phyloP scores from a whole-genome alignment of 1,139 yeast species.

The Lodderomyces margitis region DNA sequence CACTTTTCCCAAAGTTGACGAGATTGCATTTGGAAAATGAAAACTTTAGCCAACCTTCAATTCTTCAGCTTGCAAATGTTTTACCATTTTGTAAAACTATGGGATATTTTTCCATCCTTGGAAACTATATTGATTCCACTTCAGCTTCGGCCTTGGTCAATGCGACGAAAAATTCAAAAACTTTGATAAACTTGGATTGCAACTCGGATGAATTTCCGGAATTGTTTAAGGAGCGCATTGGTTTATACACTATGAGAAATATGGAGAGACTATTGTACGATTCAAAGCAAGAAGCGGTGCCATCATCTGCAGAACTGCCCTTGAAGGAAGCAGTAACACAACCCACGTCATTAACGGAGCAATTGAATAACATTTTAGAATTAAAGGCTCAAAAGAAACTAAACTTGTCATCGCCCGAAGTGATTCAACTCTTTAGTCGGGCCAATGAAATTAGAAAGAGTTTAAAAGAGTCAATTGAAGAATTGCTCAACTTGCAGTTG shows the following conservation, averaged over 20 bases:
- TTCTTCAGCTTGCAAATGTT: constrained; percentile 57
- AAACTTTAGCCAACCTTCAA: constrained; percentile 42
- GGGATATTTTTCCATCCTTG: constrained; percentile 58
- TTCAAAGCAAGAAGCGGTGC: constrained; percentile 13
- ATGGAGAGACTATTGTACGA: constrained; percentile 49
- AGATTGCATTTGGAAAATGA: constrained; percentile 65
- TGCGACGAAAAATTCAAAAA: constrained; percentile 40
- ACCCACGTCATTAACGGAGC: constrained; percentile 32
- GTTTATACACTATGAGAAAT: constrained; percentile 68
- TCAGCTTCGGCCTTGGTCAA: constrained; percentile 41
- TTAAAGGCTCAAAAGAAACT: constrained; percentile 28
- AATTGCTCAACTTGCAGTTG: constrained; percentile 54
- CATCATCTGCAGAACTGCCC: constrained; percentile 2
- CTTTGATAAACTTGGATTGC: constrained; percentile 41
- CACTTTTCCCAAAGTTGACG: constrained; percentile 54
- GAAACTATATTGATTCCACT: constrained; percentile 51
- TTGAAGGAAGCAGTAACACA: constrained; percentile 4
- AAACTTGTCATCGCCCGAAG: constrained; percentile 29
- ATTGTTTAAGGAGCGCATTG: constrained; percentile 55
- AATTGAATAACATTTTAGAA: constrained; percentile 33
- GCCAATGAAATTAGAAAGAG: constrained; percentile 44
- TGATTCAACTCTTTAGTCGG: constrained; percentile 40
- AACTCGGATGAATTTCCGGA: constrained; percentile 39
- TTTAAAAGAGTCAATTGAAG: constrained; percentile 54
- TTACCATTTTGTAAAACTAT: constrained; percentile 60